Evolutionary conservation across 192 early-diverging fungal genomes (phyloP).

Genomic region (Helicostylum pulchrum): DNA sequence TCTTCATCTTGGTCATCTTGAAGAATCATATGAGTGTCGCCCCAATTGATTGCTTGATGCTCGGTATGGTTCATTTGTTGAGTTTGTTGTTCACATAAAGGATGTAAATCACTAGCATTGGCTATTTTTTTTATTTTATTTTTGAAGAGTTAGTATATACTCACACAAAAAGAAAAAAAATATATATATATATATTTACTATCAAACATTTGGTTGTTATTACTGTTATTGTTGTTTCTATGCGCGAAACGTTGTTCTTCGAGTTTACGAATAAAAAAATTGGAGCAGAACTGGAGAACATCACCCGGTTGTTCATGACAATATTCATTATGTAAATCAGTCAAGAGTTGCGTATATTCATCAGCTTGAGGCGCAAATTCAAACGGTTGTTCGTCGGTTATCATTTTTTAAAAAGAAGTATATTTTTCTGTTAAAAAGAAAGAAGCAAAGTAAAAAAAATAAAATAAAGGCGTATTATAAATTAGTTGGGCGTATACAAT

Average conservation of each 20-base stretch:
- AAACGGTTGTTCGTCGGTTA: conserved; percentile 2
- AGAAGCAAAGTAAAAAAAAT: conserved; percentile 1
- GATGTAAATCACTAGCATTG: conserved; percentile 13
- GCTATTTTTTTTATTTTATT: conserved; percentile 1
- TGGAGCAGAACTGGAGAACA: conserved; percentile 36
- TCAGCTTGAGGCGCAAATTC: conserved; percentile 16
- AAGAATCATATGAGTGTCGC: conserved; percentile 9
- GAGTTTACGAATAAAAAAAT: conserved; percentile 38
- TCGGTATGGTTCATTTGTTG: not conserved
- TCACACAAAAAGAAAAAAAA: not conserved
- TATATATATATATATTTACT: not conserved
- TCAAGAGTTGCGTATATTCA: conserved; percentile 23
- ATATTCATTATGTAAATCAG: conserved; percentile 17
- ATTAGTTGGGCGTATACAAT: no score
- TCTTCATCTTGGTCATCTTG: conserved; percentile 19
- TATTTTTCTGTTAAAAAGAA: not conserved
- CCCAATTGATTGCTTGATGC: not conserved
- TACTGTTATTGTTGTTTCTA: conserved; percentile 7
- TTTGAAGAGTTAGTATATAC: not conserved
- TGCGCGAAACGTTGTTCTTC: conserved; percentile 29
- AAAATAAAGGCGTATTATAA: not conserved
- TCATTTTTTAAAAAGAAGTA: not conserved
- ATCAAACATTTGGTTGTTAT: not conserved
- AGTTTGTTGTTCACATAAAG: conserved; percentile 4
- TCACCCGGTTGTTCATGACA: conserved; percentile 40